phyloP scores from a whole-genome alignment of 345 rosid species.

The Corchorus olitorius region DNA sequence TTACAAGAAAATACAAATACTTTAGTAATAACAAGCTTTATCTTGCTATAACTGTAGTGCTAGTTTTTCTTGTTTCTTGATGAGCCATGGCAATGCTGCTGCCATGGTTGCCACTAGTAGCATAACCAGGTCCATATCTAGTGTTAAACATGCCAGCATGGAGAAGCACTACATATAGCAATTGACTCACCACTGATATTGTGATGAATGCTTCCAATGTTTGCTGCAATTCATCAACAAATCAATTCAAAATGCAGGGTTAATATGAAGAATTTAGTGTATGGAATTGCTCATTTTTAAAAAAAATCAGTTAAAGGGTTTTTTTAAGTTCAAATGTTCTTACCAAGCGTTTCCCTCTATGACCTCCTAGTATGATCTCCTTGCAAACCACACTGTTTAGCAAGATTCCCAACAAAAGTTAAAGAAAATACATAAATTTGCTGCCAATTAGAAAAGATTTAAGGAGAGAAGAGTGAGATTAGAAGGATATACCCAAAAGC shows the following conservation, averaged over 20 bases:
- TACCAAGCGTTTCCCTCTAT: conserved; percentile 46
- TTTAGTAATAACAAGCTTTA: background rate
- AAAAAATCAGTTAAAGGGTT: background rate
- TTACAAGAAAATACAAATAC: background rate
- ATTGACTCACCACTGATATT: conserved; percentile 34
- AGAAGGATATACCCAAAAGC: conserved; percentile 38
- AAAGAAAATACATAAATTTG: background rate
- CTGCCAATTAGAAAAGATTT: background rate
- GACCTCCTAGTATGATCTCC: conserved; percentile 41
- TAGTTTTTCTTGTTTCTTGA: background rate
- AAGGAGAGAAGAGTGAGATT: background rate
- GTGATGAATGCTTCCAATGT: conserved; percentile 38
- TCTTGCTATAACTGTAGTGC: background rate
- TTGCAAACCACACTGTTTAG: conserved; percentile 32
- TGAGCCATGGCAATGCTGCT: background rate
- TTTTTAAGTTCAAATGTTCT: background rate
- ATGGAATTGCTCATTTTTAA: too few relatives aligned
- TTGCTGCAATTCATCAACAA: conserved; percentile 28
- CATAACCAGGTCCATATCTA: background rate
- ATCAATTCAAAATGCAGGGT: background rate
- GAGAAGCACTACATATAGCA: conserved; percentile 29
- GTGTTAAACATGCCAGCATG: conserved; percentile 25
- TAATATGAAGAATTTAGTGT: too few relatives aligned
- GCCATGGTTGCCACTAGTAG: background rate
- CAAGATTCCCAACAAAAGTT: background rate